Evolutionary conservation across 257 asterid genomes (phyloP).

Genomic region (Jacaranda mimosifolia): DNA sequence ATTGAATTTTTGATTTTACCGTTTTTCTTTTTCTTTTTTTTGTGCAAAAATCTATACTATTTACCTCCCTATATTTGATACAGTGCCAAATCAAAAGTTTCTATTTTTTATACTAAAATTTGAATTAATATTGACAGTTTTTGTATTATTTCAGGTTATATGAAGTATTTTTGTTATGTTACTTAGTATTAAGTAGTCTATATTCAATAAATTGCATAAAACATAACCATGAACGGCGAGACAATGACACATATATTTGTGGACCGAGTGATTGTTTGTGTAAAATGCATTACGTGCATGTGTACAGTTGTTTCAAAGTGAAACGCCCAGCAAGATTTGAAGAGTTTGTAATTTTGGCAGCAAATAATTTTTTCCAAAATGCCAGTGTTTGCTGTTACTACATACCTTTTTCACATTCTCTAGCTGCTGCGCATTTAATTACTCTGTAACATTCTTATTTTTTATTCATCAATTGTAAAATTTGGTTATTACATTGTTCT

Average conservation of each 20-base stretch:
- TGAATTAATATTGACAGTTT: slow-evolving; percentile 25
- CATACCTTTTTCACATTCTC: too few relatives aligned
- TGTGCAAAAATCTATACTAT: background rate
- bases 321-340: background rate
- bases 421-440: too few relatives aligned
- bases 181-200: background rate
- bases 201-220: background rate
- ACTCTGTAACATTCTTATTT: too few relatives aligned
- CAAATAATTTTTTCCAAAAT: too few relatives aligned
- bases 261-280: too few relatives aligned
- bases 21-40: background rate
- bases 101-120: background rate
- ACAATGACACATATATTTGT: too few relatives aligned
- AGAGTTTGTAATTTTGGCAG: background rate
- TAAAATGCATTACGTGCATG: too few relatives aligned
- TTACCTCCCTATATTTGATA: slow-evolving; percentile 26
- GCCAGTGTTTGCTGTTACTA: too few relatives aligned
- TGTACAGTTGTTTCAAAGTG: too few relatives aligned
- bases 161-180: background rate
- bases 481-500: too few relatives aligned
- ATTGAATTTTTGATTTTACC: background rate
- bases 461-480: too few relatives aligned
- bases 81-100: background rate
- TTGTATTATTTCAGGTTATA: background rate
- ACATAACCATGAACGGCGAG: too few relatives aligned